Evolutionary conservation across 2,329 filamentous ascomycete species (phyloP), one percentile per base, ranked within the genome.

Genomic region (Amauroascus niger): DNA sequence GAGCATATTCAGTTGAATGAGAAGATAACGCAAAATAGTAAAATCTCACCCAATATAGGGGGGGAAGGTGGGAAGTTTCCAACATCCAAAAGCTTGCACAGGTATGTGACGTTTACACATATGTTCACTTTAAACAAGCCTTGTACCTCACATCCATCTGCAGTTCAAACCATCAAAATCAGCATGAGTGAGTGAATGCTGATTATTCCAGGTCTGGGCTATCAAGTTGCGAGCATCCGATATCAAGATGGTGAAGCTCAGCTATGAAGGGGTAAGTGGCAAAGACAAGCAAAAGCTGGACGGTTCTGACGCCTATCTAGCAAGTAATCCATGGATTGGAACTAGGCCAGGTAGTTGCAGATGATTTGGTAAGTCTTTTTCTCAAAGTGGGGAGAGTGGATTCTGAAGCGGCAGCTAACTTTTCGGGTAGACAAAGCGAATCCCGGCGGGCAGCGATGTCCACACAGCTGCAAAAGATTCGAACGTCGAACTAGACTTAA

Each of bases 251-350:
- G 67, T 61, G 32, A 70, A 64, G 56, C 56, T 72, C 9, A 71
- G 65, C 46, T 72, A 72, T 59, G 64, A 65, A 30, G 68, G 70
- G 16, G 70, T 71, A 63, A 56, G 67, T 58, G 24, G 32, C 16
- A 9, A 18, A 46, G 37, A 48, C 11, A 20, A 1, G 28, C n/a
- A n/a, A 3, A 32, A 8, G 20, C 14, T 30, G 16, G 14, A 35
- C 6, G 13, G n/a, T 18, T n/a, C 9, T 11, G 8, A 16, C 16
- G 18, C 35, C 51, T 53, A 11, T 47, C 41, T 43, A 77, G 71
- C 70, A 74, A 39, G 70, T 70, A 44, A 74, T 70, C 35, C 65
- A 69, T 14, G 75, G 76, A 28, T 55, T 70, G 52, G 75, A 72
- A 57, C 65, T 74, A 8, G 76, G 72, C 9, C 66, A 68, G 22